Base-by-base conservation (phyloP, 202 grass and related monocot species). In the Bolboschoenoplectus hybrid region DNA sequence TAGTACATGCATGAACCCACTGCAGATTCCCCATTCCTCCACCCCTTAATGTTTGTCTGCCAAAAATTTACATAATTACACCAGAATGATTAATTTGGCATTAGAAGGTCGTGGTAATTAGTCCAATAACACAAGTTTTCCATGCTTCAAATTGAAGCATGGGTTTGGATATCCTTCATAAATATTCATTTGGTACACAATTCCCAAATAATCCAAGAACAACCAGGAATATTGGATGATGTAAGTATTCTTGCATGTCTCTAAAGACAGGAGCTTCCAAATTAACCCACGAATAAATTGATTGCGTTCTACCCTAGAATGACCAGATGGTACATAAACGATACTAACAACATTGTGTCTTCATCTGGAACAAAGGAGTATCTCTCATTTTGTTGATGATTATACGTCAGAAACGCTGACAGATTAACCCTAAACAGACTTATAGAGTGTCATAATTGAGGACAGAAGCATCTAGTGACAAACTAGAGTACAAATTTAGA, bases 31-130 rank as follows among this genome's bases (percentile, higher is more conserved):
- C 85, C 85, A 81, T 81, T 87, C 60, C 79, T 91, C 83, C 88
- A 81, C 74, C 91, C 71, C 83, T 89, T 91, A 62, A 85, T 80
- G 70, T 79, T 92, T 39, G 85, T 81, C 97, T 96, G 82, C 52
- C 56, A 81, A 14, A 81, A 67, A 51, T 47, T n/a, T 53, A 83
- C 65, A 74, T 36, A 63, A 20, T 63, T 11, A 87, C 40, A 61
- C 52, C 6, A 3, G 11, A 80, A 0, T 14, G 53, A 80, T 60
- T 61, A 51, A 61, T 60, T n/a, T 58, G 36, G 36, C 9, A 55
- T 80, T 60, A 39, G 13, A 80, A 20, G 36, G 35, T 43, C 52
- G 20, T 19, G 14, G 36, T 61, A 79, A 58, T 60, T 61, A 61
- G 55, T 19, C 36, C 36, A 43, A 60, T 9, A 43, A 43, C 52